Evolutionary conservation across 2,329 filamentous ascomycete genomes (phyloP), one percentile per base, ranked within the genome.

Genomic region (Monilinia fructicola): DNA sequence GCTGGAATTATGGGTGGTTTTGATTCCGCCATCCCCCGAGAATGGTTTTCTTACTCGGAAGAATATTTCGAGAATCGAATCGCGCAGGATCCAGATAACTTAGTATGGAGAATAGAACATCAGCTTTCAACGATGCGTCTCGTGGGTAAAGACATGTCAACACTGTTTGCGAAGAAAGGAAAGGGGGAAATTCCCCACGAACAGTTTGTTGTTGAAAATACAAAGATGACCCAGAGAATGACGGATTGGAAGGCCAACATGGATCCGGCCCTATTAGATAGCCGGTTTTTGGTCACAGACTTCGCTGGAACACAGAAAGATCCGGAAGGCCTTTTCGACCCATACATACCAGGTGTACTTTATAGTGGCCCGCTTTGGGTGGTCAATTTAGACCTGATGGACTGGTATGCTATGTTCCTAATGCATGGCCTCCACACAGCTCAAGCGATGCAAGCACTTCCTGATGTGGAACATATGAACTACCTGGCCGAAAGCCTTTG

Each of bases 1-100:
- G 88, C 92, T 7, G 90, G 91, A 1, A 85, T 97, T 69, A 88
- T 97, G 82, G 91, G 91, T 31, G 90, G 91, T 1, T 90, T 90
- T 71, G 87, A 89, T 71, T 88, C 91, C 0, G 85, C 88, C 2
- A 81, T 98, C 18, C 84, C 88, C 9, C 85, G 87, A 56, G 88
- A 92, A 68, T 98, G 93, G 93, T 93, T 94, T 73, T 73, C 71
- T 4, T 64, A 67, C 50, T 67, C 70, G 10, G 67, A 67, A 54
- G 81, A 87, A 3, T 90, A 86, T 75, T 90, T 89, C 73, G 79
- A 81, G 48, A 79, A 84, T 28, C 87, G 89, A 73, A 81, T 83
- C 2, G 77, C 81, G 16, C 78, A 82, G 2, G 81, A 90, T 44
- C 90, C 91, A 0, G 78, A 84, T 18, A 84, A 90, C 70, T 67